A percentile compares a stretch with the other conserved stretches of the same genome.
These are phyloP conservation scores for Claviceps digitariae DNA, from an alignment of 2,329 filamentous ascomycete genomes.

Conservation along the genomic window DNA sequence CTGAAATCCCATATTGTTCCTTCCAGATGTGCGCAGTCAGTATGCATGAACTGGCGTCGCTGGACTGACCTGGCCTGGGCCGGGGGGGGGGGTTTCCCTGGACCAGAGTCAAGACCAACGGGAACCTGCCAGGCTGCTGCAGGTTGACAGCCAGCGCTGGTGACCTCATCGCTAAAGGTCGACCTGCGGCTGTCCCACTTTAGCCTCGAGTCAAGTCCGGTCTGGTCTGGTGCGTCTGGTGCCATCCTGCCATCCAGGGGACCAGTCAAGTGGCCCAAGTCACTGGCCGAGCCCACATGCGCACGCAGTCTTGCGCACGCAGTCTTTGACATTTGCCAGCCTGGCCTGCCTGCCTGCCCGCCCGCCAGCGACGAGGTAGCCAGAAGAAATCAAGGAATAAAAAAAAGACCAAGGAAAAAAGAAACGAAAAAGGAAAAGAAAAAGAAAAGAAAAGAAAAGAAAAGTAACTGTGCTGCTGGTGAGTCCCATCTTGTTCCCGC, in stretches of 20 bases:
- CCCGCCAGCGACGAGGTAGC: too few species aligned
- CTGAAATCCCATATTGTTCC: too few species aligned
- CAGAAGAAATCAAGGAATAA: too few species aligned
- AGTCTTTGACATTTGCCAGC: too few species aligned
- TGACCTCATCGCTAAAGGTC: constrained; percentile 2
- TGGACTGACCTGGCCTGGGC: too few species aligned
- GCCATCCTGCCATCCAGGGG: neutral
- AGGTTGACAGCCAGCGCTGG: neutral
- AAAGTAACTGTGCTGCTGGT: neutral
- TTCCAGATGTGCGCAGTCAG: neutral
- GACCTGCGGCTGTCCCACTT: neutral
- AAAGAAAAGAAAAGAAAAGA: neutral
- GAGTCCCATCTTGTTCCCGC: too few species aligned
- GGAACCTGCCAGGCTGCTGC: neutral
- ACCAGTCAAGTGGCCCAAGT: neutral
- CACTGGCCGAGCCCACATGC: too few species aligned
- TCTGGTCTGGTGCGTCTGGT: too few species aligned
- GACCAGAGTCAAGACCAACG: neutral
- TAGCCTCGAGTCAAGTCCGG: neutral
- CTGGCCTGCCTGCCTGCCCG: too few species aligned
- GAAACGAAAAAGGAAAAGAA: too few species aligned
- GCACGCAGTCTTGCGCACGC: neutral
- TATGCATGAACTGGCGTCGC: neutral
- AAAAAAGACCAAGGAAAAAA: too few species aligned
- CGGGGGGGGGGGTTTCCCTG: neutral